Base-by-base conservation (phyloP, 495 filamentous ascomycete genomes). In the Friedmanniomyces simplex region DNA sequence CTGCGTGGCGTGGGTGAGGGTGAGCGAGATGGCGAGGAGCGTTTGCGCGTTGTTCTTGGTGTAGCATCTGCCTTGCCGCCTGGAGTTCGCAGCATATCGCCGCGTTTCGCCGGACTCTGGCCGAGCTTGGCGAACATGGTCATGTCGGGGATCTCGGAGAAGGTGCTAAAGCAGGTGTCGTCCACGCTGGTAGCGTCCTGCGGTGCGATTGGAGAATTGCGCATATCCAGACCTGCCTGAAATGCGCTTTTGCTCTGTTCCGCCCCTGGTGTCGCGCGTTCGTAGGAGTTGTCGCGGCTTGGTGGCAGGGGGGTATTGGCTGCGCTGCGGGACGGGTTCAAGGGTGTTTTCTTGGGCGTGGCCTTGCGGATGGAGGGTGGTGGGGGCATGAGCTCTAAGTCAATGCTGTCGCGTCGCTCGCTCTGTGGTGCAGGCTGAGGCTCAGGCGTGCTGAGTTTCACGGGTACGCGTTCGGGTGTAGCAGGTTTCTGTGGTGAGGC, bases 111-210 rank as follows among this genome's bases (percentile, higher is more conserved):
- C 8, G 81, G 79, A 13, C 75, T 77, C 22, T 82, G 81, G 54
- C 80, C 79, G 58, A 89, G 69, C 36, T 82, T 79, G 10, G 88
- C 85, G 64, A 95, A 88, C 61, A 83, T 79, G n/a, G 88, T 93
- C 81, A 93, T 83, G 57, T 93, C 88, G 25, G 89, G 88, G 42
- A 95, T 79, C 0, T 87, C 86, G 2, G 90, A 95, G 70, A 95
- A 96, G 14, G 77, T 79, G 70, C 87, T 94, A 64, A 93, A 86
- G 41, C 84, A 85, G 20, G 87, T 91, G 62, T 94, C 89, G 63
- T 95, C 88, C 57, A 82, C 76, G 20, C 45, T 52, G 20, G 45
- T 22, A n/a, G n/a, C 16, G 25, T 63, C 56, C 47, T 48, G 24
- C 10, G 46, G 4, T 32, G 52, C 45, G 16, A 52, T 18, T 24